Conservation (phyloP, 2,329 filamentous ascomycete genomes). For the Ophiostoma populinum region DNA sequence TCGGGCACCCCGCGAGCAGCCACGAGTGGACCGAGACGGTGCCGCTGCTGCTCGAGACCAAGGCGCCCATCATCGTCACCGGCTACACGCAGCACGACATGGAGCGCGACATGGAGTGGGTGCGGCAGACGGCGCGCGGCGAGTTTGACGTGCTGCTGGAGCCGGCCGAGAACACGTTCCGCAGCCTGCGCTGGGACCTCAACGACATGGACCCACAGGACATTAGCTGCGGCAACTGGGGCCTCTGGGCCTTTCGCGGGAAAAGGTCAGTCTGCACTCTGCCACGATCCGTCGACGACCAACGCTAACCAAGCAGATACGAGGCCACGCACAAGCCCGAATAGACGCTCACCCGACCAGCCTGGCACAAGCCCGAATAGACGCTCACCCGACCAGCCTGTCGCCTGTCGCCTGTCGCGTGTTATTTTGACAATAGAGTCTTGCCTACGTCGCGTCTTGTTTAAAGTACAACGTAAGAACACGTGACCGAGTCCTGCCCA, state of each 20-base stretch:
- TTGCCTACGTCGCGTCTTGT: too few relatives aligned
- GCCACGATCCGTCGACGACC: background rate
- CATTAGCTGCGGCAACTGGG: constrained; percentile 91
- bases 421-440: too few relatives aligned
- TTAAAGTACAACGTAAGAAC: too few relatives aligned
- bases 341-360: background rate
- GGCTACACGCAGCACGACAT: constrained; percentile 95
- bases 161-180: constrained; percentile 85
- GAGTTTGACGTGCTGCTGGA: constrained; percentile 87
- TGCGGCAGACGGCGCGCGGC: constrained; percentile 65
- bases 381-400: background rate
- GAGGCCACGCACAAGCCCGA: constrained; percentile 11
- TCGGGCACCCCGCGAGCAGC: constrained; percentile 82
- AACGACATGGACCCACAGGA: constrained; percentile 93
- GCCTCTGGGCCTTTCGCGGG: constrained; percentile 89
- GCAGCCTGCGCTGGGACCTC: constrained; percentile 89
- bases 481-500: background rate
- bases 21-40: constrained; percentile 91
- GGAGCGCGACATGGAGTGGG: constrained; percentile 81
- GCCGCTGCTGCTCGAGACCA: constrained; percentile 81
- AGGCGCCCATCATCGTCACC: constrained; percentile 83
- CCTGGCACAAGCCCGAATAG: background rate
- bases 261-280: constrained; percentile 52
- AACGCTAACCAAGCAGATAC: constrained; percentile 10
- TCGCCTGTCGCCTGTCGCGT: too few relatives aligned